Conservation (phyloP, 2,329 filamentous ascomycete genomes). For the Bisporella sp. region DNA sequence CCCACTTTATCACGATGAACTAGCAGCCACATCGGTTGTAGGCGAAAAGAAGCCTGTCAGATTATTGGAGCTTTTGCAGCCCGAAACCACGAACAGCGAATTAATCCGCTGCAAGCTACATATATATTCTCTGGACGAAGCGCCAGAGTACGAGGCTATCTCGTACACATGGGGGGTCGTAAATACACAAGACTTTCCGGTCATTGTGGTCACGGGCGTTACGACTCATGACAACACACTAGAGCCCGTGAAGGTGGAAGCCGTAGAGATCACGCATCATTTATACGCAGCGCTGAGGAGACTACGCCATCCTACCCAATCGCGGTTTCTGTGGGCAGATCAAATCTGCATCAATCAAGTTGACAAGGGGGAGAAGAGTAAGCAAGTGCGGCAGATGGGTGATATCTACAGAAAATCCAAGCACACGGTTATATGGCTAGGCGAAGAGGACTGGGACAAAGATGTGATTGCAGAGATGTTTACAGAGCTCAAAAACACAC, state of each 20-base stretch:
- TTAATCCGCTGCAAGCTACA: too few relatives aligned
- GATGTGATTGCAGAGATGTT: not conserved
- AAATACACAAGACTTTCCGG: not conserved
- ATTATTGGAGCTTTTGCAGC: too few relatives aligned
- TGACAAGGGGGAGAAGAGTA: not conserved
- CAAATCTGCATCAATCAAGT: too few relatives aligned
- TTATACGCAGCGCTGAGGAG: conserved; percentile 1
- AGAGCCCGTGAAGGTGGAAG: not conserved
- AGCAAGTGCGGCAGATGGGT: conserved; percentile 1
- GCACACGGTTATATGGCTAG: conserved; percentile 1
- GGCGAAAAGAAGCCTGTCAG: too few relatives aligned
- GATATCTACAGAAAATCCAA: not conserved
- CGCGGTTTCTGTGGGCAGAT: conserved; percentile 1
- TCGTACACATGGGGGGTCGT: conserved; percentile 1
- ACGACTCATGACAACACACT: too few relatives aligned
- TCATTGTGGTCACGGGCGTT: not conserved
- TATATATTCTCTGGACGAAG: too few relatives aligned
- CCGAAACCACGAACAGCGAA: too few relatives aligned
- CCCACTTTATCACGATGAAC: too few relatives aligned
- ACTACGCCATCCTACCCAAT: not conserved
- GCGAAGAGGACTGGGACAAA: conserved; percentile 1
- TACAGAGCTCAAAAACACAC: not conserved
- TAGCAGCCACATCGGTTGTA: not conserved
- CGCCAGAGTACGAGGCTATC: too few relatives aligned
- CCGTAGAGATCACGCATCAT: not conserved